These are phyloP conservation scores for Colletotrichum costaricense DNA, from an alignment of 2,329 filamentous ascomycete species.

Conservation along the genomic window DNA sequence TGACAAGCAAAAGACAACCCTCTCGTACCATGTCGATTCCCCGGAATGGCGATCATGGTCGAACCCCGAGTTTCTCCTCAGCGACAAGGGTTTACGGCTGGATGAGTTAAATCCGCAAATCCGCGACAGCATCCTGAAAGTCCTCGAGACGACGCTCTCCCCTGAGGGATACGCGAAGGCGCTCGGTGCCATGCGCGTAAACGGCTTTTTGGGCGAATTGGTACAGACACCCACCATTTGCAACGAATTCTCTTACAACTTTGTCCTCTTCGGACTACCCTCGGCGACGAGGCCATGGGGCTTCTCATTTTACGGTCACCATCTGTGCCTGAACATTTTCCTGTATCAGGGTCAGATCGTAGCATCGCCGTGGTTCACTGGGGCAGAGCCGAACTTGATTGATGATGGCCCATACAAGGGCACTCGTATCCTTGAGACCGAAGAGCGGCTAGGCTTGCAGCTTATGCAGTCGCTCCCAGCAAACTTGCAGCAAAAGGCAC, in stretches of 20 bases:
- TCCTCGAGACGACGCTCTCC: slow-evolving; percentile 71
- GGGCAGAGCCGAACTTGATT: slow-evolving; percentile 82
- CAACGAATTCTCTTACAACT: slow-evolving; percentile 83
- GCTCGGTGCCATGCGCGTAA: slow-evolving; percentile 76
- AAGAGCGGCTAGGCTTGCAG: slow-evolving; percentile 72
- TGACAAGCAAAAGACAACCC: slow-evolving; percentile 57
- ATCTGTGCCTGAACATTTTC: slow-evolving; percentile 80
- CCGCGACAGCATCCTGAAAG: slow-evolving; percentile 61
- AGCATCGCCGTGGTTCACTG: slow-evolving; percentile 80
- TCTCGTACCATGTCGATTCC: slow-evolving; percentile 73
- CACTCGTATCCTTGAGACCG: slow-evolving; percentile 72
- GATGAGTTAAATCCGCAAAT: slow-evolving; percentile 64
- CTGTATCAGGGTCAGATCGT: slow-evolving; percentile 72
- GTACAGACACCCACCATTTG: slow-evolving; percentile 71
- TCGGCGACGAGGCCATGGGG: slow-evolving; percentile 73
- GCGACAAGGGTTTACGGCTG: slow-evolving; percentile 75
- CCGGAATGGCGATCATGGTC: slow-evolving; percentile 77
- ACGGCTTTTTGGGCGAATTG: slow-evolving; percentile 79
- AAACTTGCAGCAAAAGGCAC: slow-evolving; percentile 60
- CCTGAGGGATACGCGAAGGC: slow-evolving; percentile 79
- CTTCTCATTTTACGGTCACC: slow-evolving; percentile 82
- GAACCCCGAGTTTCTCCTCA: slow-evolving; percentile 80
- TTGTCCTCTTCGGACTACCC: slow-evolving; percentile 75
- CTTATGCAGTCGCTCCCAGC: slow-evolving; percentile 74
- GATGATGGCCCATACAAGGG: slow-evolving; percentile 72